These are phyloP conservation scores for Fusarium zealandicum DNA, from an alignment of 2,329 filamentous ascomycete species.

Conservation along the genomic window DNA sequence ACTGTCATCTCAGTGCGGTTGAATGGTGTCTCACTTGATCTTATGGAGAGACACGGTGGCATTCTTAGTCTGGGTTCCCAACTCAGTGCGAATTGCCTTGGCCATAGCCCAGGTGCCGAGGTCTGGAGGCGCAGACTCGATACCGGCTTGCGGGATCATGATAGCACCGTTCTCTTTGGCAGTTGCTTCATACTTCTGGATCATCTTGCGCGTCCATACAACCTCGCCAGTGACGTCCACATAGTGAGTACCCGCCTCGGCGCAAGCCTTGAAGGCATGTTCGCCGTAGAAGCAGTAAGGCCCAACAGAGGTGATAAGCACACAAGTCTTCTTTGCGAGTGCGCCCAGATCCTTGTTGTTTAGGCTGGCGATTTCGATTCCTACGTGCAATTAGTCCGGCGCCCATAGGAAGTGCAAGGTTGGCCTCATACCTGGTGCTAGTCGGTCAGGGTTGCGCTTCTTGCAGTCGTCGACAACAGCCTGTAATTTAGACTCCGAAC, in stretches of 20 bases:
- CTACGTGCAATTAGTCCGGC: constrained; percentile 40
- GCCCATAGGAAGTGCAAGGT: no score
- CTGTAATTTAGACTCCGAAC: constrained; percentile 78
- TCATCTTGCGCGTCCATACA: constrained; percentile 66
- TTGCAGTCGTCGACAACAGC: constrained; percentile 72
- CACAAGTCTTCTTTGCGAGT: constrained; percentile 63
- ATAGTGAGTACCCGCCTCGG: constrained; percentile 69
- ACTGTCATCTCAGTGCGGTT: constrained; percentile 8
- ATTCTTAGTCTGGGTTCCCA: constrained; percentile 59
- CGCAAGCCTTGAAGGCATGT: constrained; percentile 66
- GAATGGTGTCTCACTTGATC: constrained; percentile 45
- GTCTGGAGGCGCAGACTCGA: constrained; percentile 70
- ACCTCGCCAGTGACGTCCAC: constrained; percentile 69
- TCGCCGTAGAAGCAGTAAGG: constrained; percentile 66
- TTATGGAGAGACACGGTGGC: constrained; percentile 60
- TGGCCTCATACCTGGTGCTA: constrained; percentile 66
- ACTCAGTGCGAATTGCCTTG: constrained; percentile 56
- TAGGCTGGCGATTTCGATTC: constrained; percentile 60
- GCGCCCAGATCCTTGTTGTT: constrained; percentile 54
- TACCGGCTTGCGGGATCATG: constrained; percentile 66
- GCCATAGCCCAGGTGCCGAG: constrained; percentile 63
- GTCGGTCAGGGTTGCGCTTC: constrained; percentile 71
- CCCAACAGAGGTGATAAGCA: constrained; percentile 66
- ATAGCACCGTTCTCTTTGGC: constrained; percentile 64
- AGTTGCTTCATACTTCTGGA: constrained; percentile 61